These are phyloP conservation scores for Teratosphaeria pseudoeucalypti DNA, from an alignment of 2,329 filamentous ascomycete genomes.

Conservation along the genomic window DNA sequence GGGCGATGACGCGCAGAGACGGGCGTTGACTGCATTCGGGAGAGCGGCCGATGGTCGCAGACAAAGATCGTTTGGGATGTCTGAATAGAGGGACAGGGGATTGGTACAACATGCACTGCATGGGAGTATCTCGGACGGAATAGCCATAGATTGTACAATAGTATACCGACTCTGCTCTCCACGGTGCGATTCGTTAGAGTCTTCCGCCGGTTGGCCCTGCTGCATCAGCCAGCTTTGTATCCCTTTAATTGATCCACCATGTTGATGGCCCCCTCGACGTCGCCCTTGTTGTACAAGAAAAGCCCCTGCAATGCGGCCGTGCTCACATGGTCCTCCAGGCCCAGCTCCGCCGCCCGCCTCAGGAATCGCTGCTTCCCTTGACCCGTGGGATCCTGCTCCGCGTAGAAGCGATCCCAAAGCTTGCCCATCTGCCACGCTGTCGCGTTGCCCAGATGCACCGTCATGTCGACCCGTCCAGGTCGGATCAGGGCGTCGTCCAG, in stretches of 20 bases:
- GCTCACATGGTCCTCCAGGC: slow-evolving; percentile 63
- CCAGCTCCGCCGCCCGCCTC: slow-evolving; percentile 55
- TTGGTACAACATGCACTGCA: not conserved
- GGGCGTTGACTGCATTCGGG: not conserved
- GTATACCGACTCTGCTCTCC: not conserved
- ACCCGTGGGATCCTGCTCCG: slow-evolving; percentile 60
- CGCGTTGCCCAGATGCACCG: slow-evolving; percentile 77
- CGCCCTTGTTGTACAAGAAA: slow-evolving; percentile 89
- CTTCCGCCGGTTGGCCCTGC: not conserved
- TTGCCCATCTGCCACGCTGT: slow-evolving; percentile 71
- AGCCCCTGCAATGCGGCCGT: slow-evolving; percentile 88
- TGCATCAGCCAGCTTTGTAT: slow-evolving; percentile 1
- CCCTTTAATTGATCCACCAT: slow-evolving; percentile 23
- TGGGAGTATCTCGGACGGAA: not conserved
- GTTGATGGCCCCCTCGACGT: slow-evolving; percentile 72
- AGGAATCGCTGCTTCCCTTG: slow-evolving; percentile 60
- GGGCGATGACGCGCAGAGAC: not conserved
- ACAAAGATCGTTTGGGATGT: not conserved
- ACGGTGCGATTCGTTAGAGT: not conserved
- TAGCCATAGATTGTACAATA: not conserved
- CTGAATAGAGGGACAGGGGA: not conserved
- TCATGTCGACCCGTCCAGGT: slow-evolving; percentile 89
- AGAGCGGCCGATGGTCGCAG: not conserved
- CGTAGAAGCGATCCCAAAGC: slow-evolving; percentile 95
- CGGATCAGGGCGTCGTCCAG: slow-evolving; percentile 82